Evolutionary conservation across 2,329 filamentous ascomycete genomes (phyloP), one percentile per base, ranked within the genome.

Genomic region (Aspergillus arachidicola): DNA sequence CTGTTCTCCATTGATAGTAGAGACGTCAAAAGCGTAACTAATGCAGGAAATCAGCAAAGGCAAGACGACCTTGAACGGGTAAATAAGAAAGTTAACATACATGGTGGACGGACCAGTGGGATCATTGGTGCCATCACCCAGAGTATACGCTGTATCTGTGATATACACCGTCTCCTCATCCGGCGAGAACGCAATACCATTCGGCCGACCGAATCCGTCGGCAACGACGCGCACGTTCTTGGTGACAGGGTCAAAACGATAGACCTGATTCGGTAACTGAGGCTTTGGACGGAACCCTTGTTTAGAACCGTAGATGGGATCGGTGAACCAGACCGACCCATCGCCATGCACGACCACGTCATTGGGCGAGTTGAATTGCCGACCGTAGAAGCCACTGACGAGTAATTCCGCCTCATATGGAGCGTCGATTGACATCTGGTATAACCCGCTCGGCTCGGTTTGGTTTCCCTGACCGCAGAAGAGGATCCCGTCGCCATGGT

Each of bases 1-100:
- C 0, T 77, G 78, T 2, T 78, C 73, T 0, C 70, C 76, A 12
- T 72, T 68, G 10, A 71, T 3, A 0, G 10, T 41, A 1, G 77
- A 59, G 7, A 86, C 72, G 68, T 86, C 84, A 61, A 80, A 85
- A 0, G 83, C 83, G 59, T 85, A 86, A 11, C 71, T 73, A 41
- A 19, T 12, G 14, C 26, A 26, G 26, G 6, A 14, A 16, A 19
- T 14, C 43, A 60, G 60, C 34, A 54, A 43, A 21, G 6, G 4
- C 30, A 38, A 51, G 12, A 6, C 23, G 1, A 2, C 1, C 19
- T 9, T 16, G 4, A 10, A 9, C 12, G 4, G 21, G n/a, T 50
- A 3, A 6, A 7, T 23, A 12, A 19, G 46, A 3, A 9, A 6
- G 9, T 12, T 19, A 6, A 73, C 75, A 63, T 72, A 76, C 68